These are phyloP conservation scores for Geosmithia putterillii DNA, from an alignment of 2,329 filamentous ascomycete species.

Conservation along the genomic window DNA sequence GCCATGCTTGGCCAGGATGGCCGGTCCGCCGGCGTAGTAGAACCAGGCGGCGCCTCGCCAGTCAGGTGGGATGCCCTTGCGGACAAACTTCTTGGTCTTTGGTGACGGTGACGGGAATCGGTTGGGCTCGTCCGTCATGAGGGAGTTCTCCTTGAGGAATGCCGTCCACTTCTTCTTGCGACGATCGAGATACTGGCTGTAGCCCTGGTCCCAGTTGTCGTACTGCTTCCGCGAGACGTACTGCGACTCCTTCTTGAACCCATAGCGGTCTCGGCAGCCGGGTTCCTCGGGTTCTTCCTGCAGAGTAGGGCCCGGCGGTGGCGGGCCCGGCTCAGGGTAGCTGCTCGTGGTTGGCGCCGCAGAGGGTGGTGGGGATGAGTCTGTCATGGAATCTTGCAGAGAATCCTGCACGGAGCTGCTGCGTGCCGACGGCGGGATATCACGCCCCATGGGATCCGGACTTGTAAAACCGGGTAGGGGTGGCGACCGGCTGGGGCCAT, in stretches of 20 bases:
- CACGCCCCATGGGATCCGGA: not conserved
- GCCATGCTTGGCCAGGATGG: conserved; percentile 61
- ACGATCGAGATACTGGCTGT: conserved; percentile 62
- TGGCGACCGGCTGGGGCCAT: not conserved
- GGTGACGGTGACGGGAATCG: conserved; percentile 69
- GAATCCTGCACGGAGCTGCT: not conserved
- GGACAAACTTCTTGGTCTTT: conserved; percentile 80
- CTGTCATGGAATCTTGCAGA: not conserved
- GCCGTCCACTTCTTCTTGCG: conserved; percentile 72
- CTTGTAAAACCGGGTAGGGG: not conserved
- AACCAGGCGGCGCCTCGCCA: conserved; percentile 97
- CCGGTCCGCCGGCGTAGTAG: conserved; percentile 82
- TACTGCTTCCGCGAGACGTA: conserved; percentile 68
- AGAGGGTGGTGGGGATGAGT: not conserved
- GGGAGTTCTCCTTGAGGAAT: conserved; percentile 62
- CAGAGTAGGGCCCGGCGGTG: conserved; percentile 3
- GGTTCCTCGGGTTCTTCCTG: conserved; percentile 33
- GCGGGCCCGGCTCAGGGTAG: conserved; percentile 13
- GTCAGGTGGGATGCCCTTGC: conserved; percentile 87
- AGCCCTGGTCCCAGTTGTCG: conserved; percentile 66
- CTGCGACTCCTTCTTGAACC: conserved; percentile 80
- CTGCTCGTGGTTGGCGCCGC: not conserved
- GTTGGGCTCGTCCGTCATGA: conserved; percentile 59
- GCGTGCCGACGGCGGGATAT: not conserved
- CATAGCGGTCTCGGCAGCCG: conserved; percentile 63